A percentile compares a stretch with the other conserved stretches of the same genome.
Conservation (phyloP, 257 asterid genomes). For the Scutellaria baicalensis region DNA sequence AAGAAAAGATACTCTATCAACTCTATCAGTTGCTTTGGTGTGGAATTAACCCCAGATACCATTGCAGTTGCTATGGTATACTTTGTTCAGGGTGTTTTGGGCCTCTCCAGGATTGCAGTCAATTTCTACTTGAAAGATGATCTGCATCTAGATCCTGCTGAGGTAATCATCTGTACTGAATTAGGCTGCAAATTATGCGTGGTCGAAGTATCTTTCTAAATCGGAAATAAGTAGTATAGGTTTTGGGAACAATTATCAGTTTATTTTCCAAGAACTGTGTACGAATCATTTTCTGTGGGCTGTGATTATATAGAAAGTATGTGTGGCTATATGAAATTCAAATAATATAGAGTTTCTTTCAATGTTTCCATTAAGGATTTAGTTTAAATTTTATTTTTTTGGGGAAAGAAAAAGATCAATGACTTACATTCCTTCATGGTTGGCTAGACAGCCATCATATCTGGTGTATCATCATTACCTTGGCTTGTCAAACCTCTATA, state of each 20-base stretch:
- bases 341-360: not conserved
- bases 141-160: conserved; percentile 95
- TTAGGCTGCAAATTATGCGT: not conserved
- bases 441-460: conserved; percentile 91
- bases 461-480: conserved; percentile 84
- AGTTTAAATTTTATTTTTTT: not conserved
- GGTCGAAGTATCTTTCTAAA: not conserved
- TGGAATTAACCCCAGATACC: conserved; percentile 81
- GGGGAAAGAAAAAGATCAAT: not conserved
- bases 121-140: conserved; percentile 97
- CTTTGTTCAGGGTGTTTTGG: conserved; percentile 97
- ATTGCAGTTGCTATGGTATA: conserved; percentile 99
- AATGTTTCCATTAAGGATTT: conserved; percentile 6
- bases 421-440: conserved; percentile 39
- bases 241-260: not conserved
- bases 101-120: conserved; percentile 91
- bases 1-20: conserved; percentile 53
- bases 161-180: conserved; percentile 45
- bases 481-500: conserved; percentile 97
- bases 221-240: not conserved
- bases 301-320: not conserved
- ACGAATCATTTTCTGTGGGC: not conserved
- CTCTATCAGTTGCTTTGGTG: conserved; percentile 64
- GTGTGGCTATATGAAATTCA: not conserved
- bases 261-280: not conserved